Evolutionary conservation across 176 grass and related monocot species (phyloP), one percentile per base, ranked within the genome.

Genomic region (Avena insularis): DNA sequence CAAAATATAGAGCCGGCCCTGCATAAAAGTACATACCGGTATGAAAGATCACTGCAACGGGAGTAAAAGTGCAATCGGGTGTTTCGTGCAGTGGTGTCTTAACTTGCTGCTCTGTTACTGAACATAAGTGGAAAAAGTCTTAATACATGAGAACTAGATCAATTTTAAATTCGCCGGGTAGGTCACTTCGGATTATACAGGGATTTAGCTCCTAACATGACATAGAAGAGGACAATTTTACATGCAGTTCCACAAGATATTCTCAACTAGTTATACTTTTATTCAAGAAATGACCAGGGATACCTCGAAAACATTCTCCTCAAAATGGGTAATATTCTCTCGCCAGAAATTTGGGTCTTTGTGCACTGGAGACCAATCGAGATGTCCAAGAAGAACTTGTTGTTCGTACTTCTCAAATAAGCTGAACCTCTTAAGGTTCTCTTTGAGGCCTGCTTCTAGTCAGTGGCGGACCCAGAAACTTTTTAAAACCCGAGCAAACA

Each of bases 221-320:
- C 19, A 50, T 8, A 5, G 1, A 25, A 40, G 49, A n/a, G 10
- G 3, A 21, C 3, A 77, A 43, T 66, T 38, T 59, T 31, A 64
- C 16, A 33, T 13, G 5, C 17, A 76, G 12, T 50, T 57, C 71
- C 53, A 82, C 48, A 33, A 63, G 5, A 78, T 19, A 61, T 21
- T 80, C 16, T 56, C 75, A 12, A 79, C 64, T 61, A 31, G 23
- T 81, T 25, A 60, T 81, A 59, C 25, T 65, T 50, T 21, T 40
- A 71, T 66, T 47, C 11, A 70, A 69, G 7, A 68, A 80, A 80
- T 77, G 14, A 80, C n/a, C 11, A 67, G 50, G 23, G 2, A 82
- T 93, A 99, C 97, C 91, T 99, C 92, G 85, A 99, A 99, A 93
- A 94, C 92, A 90, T 99, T 99, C 78, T 99, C 97, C 78, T 99